phyloP scores from a whole-genome alignment of 495 filamentous ascomycete genomes.

The Polyplosphaeria fusca region DNA sequence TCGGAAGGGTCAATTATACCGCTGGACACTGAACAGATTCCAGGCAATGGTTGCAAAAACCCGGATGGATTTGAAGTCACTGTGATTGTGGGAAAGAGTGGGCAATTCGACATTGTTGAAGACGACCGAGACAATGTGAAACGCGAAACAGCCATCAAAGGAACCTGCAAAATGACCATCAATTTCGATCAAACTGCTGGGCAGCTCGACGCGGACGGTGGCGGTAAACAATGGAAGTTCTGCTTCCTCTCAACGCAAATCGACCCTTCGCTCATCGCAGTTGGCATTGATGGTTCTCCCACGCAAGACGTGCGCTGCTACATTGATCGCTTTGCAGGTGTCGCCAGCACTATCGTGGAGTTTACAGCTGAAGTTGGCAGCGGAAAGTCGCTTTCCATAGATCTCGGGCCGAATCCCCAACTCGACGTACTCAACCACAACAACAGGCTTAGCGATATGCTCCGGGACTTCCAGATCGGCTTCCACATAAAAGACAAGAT shows the following conservation, averaged over 20 bases:
- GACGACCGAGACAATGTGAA: conserved; percentile 17
- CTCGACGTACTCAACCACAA: not conserved
- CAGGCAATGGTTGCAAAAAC: conserved; percentile 44
- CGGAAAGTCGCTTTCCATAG: not conserved
- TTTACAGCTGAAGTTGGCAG: not conserved
- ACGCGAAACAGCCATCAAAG: not conserved
- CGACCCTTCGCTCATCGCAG: not conserved
- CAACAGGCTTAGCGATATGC: not conserved
- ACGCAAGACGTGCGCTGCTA: not conserved
- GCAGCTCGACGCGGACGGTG: not conserved
- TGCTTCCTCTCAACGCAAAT: not conserved
- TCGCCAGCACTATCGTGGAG: not conserved
- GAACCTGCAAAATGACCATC: not conserved
- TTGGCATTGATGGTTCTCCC: not conserved
- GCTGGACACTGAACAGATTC: conserved; percentile 39
- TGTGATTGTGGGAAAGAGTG: conserved; percentile 51
- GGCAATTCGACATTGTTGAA: conserved; percentile 42
- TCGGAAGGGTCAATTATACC: conserved; percentile 53
- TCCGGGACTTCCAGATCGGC: not conserved
- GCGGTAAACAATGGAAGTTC: not conserved
- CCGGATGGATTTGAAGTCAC: conserved; percentile 44
- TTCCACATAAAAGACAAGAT: not conserved
- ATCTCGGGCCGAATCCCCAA: conserved; percentile 1
- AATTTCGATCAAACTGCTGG: not conserved
- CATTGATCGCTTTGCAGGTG: not conserved